Base-by-base conservation (phyloP, 768 basidiomycete species). In the Lepiota brunneoincarnata region DNA sequence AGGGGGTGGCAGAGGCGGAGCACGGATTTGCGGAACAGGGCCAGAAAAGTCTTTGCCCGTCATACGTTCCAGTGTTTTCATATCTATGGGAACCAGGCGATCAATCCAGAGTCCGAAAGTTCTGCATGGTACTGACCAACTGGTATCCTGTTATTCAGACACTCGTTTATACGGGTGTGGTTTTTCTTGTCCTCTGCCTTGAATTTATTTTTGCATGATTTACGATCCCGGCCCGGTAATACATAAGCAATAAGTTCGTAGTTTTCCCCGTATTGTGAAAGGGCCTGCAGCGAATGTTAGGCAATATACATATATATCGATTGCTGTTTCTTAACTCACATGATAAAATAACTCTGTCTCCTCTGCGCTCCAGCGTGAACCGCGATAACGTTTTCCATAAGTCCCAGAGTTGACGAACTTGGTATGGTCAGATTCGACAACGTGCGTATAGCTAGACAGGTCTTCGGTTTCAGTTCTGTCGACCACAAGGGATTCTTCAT, bases 131-230 rank as follows among this genome's bases (percentile, higher is more conserved):
- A 72, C 81, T 59, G 61, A 90, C 89, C 89, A 58, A 90, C 89
- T 49, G 91, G 90, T 39, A 81, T 76, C 58, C 83, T 80, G 61
- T 88, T 84, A 55, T 82, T 82, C n/a, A 95, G 70, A 64, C 84
- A 88, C 57, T 81, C 75, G 56, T 84, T 87, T 53, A 96, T 89
- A 43, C 86, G 76, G n/a, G 77, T 78, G 24, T 84, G 77, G 65
- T 94, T 87, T 65, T 81, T 83, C 71, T 81, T 90, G 66, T 94
- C 93, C 67, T 96, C 94, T 0, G 84, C 78, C 62, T 91, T 94
- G 75, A 93, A 96, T 65, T 96, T 96, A 68, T 91, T 89, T 70
- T 92, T 93, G 68, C 94, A 93, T 23, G 93, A 86, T 63, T 89
- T 91, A 17, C 93, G 79, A 63, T 92, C 89, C 14, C 93, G 86